phyloP scores from a whole-genome alignment of 1,284 basidiomycete species.

The Schizophyllum commune region DNA sequence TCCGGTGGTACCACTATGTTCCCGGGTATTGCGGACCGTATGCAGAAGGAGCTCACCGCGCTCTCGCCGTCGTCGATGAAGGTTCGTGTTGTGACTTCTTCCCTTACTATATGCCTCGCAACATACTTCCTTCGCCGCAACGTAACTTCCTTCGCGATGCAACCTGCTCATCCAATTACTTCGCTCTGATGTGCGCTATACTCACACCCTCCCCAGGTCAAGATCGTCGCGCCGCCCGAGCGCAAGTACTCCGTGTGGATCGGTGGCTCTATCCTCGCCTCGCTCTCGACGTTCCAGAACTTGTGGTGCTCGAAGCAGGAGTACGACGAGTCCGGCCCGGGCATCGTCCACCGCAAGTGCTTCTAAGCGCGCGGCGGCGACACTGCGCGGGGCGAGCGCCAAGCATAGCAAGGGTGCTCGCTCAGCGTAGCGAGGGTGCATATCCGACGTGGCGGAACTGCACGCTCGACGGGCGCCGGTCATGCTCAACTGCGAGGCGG shows the following conservation, averaged over 20 bases:
- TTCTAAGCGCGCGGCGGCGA: no score
- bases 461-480: no score
- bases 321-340: slow-evolving; percentile 84
- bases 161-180: not conserved
- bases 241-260: slow-evolving; percentile 98
- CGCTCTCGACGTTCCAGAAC: slow-evolving; percentile 94
- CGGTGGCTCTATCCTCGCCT: slow-evolving; percentile 95
- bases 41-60: slow-evolving; percentile 95
- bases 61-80: slow-evolving; percentile 85
- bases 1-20: slow-evolving; percentile 98
- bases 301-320: slow-evolving; percentile 91
- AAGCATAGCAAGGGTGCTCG: no score
- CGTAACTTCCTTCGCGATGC: not conserved
- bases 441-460: no score
- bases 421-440: no score
- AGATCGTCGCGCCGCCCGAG: slow-evolving; percentile 90
- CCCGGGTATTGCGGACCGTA: slow-evolving; percentile 94
- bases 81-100: slow-evolving; percentile 34
- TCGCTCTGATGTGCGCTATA: not conserved
- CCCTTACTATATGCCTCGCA: not conserved
- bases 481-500: no score
- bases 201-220: slow-evolving; percentile 49
- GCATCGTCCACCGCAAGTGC: slow-evolving; percentile 70
- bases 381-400: no score
- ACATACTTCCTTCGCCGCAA: not conserved